A percentile compares a stretch with the other conserved stretches of the same genome.
These are phyloP conservation scores for Zasmidium citrigriseum DNA, from an alignment of 2,329 filamentous ascomycete genomes.

Conservation along the genomic window DNA sequence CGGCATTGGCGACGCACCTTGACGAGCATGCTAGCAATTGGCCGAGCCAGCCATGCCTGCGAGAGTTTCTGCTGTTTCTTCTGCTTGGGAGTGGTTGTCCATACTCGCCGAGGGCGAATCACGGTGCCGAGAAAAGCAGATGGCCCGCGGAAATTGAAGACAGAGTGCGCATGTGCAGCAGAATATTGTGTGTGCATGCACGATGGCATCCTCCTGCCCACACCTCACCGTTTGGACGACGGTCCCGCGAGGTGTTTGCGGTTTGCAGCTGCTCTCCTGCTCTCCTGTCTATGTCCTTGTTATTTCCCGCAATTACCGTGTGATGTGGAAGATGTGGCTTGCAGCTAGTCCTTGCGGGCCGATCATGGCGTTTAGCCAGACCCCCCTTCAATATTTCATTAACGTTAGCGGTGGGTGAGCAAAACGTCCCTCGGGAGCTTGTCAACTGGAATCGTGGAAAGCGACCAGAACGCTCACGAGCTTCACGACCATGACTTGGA, in stretches of 20 bases:
- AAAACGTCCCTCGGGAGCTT: neutral
- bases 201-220: neutral
- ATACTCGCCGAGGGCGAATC: constrained; percentile 1
- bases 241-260: neutral
- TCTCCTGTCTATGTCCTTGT: neutral
- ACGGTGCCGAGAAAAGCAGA: too few species aligned
- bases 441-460: neutral
- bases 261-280: neutral
- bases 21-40: constrained; percentile 4
- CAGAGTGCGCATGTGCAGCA: neutral
- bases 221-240: too few species aligned
- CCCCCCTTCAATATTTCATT: too few species aligned
- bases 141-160: neutral
- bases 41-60: neutral
- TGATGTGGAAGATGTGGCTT: neutral
- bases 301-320: neutral
- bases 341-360: neutral
- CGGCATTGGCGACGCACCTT: constrained; percentile 11
- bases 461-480: neutral
- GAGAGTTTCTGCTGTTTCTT: neutral
- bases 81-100: neutral
- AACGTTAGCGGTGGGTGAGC: neutral
- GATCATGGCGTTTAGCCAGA: neutral
- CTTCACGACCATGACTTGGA: neutral
- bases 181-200: neutral